These are phyloP conservation scores for Neurospora sp. DNA, from an alignment of 495 filamentous ascomycete species.

Conservation along the genomic window DNA sequence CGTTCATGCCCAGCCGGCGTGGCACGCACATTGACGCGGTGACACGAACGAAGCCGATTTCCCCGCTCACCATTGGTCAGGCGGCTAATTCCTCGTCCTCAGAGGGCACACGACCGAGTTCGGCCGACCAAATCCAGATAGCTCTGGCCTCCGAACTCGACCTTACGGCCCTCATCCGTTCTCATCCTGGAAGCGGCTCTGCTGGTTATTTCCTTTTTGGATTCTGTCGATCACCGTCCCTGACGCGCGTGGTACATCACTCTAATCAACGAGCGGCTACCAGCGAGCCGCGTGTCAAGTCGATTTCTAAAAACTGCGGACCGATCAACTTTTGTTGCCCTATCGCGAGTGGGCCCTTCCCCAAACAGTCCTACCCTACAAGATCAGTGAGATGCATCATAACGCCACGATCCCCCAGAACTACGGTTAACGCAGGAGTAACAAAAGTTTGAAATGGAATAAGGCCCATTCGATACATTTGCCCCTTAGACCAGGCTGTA, in stretches of 20 bases:
- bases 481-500: background rate
- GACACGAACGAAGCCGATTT: background rate
- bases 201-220: background rate
- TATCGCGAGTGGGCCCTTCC: background rate
- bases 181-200: background rate
- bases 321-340: slow-evolving; percentile 4
- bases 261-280: slow-evolving; percentile 1
- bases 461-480: background rate
- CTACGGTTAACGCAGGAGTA: slow-evolving; percentile 6
- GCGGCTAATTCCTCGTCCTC: background rate
- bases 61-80: background rate
- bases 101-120: background rate
- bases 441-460: background rate
- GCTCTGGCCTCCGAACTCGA: slow-evolving; percentile 2
- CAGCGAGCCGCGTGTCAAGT: slow-evolving; percentile 14
- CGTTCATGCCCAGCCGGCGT: slow-evolving; percentile 6
- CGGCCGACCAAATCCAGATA: background rate
- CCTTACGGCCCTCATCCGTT: background rate
- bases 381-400: background rate
- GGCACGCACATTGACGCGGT: slow-evolving; percentile 4
- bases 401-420: slow-evolving; percentile 10
- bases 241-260: background rate
- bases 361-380: slow-evolving; percentile 1
- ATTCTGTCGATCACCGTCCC: slow-evolving; percentile 1
- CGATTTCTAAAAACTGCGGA: slow-evolving; percentile 8